These are phyloP conservation scores for Vigna unguiculata DNA, from an alignment of 306 rosid genomes.

Conservation along the genomic window DNA sequence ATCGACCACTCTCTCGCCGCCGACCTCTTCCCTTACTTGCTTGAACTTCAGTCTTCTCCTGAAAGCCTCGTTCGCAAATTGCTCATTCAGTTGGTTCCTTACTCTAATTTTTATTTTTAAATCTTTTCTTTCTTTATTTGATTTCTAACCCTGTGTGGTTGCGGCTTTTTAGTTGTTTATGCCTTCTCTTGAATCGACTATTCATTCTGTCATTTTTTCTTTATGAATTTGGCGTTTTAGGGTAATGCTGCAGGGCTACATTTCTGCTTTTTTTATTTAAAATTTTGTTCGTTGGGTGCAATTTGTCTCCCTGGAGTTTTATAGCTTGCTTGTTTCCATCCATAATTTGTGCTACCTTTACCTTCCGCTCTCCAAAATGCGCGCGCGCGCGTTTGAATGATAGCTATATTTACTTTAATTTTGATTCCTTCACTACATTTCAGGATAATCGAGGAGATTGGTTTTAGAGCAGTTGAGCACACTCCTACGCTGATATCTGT, in stretches of 20 bases:
- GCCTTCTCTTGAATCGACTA: background rate
- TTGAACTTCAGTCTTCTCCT: constrained; percentile 87
- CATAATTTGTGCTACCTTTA: background rate
- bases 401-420: background rate
- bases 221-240: background rate
- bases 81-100: constrained; percentile 75
- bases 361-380: background rate
- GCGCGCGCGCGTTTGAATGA: too few relatives aligned
- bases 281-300: background rate
- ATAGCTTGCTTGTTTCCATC: background rate
- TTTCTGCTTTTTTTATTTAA: background rate
- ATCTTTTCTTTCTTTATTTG: background rate
- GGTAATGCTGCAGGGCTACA: constrained; percentile 21
- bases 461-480: constrained; percentile 75
- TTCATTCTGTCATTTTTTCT: background rate
- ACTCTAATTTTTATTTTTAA: constrained; percentile 25
- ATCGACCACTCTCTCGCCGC: constrained; percentile 72
- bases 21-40: constrained; percentile 83
- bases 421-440: constrained; percentile 15
- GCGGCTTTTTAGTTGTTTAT: background rate
- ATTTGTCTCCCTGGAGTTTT: background rate
- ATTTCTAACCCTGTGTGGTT: background rate
- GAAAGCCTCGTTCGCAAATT: constrained; percentile 79
- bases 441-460: constrained; percentile 90
- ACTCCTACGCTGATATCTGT: constrained; percentile 68